These are phyloP conservation scores for Casaregolazyma lundiana DNA, from an alignment of 1,139 yeast genomes.

Conservation along the genomic window DNA sequence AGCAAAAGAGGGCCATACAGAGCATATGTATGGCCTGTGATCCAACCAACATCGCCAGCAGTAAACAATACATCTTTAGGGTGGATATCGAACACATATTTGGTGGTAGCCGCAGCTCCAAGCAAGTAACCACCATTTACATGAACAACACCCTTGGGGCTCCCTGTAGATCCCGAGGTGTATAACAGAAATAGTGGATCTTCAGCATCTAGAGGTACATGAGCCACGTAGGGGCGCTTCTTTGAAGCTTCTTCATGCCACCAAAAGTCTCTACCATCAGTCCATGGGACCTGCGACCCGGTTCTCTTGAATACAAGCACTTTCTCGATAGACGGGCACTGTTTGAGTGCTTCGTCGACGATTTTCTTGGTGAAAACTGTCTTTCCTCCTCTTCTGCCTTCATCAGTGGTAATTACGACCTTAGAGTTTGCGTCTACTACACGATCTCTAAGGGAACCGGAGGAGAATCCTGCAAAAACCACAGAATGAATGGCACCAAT, in stretches of 20 bases:
- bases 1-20: constrained; percentile 86
- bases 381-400: constrained; percentile 95
- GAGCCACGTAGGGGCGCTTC: constrained; percentile 81
- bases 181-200: constrained; percentile 91
- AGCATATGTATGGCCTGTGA: constrained; percentile 96
- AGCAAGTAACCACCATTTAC: constrained; percentile 89
- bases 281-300: constrained; percentile 65
- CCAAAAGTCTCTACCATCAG: constrained; percentile 82
- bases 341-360: constrained; percentile 85
- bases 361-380: constrained; percentile 85
- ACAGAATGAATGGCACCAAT: constrained; percentile 96
- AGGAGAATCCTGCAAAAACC: constrained; percentile 93
- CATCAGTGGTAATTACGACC: constrained; percentile 92
- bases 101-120: constrained; percentile 93
- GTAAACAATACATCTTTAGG: constrained; percentile 86
- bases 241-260: constrained; percentile 87
- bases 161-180: constrained; percentile 96
- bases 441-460: constrained; percentile 90
- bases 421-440: constrained; percentile 82
- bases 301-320: constrained; percentile 87
- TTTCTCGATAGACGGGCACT: constrained; percentile 74
- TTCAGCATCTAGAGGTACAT: constrained; percentile 83
- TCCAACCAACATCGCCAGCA: constrained; percentile 99
- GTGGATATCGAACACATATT: constrained; percentile 89
- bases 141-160: constrained; percentile 98